A percentile compares a stretch with the other conserved stretches of the same genome.
phyloP scores from a whole-genome alignment of 768 basidiomycete genomes.

The Chlorophyllum brunneum region DNA sequence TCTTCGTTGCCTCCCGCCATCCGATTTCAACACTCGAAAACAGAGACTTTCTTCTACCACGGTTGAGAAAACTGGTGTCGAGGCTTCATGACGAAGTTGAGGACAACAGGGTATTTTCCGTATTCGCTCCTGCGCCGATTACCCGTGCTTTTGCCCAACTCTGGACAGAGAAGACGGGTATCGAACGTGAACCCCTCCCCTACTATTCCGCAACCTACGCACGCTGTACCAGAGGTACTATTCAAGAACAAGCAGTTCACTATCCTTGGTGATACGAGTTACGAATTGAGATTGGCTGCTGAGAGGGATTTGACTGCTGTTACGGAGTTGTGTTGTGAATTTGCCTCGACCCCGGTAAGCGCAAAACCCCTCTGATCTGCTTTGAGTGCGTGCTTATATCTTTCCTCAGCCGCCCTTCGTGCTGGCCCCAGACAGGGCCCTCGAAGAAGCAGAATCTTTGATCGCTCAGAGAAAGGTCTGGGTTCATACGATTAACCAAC shows the following conservation, averaged over 20 bases:
- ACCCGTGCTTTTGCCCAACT: conserved; percentile 39
- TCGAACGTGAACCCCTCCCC: conserved; percentile 31
- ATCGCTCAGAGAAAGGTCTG: conserved; percentile 49
- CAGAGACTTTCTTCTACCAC: conserved; percentile 21
- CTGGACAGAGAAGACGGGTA: conserved; percentile 47
- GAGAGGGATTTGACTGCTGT: conserved; percentile 32
- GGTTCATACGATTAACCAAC: conserved; percentile 48
- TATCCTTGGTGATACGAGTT: conserved; percentile 13
- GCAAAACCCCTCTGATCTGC: background rate
- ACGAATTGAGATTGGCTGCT: conserved; percentile 40
- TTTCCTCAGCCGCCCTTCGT: conserved; percentile 51
- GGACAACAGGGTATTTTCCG: conserved; percentile 51
- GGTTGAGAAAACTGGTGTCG: conserved; percentile 30
- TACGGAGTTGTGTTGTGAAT: conserved; percentile 49
- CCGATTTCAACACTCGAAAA: conserved; percentile 28
- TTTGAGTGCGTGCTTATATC: conserved; percentile 4
- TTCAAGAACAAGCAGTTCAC: conserved; percentile 18
- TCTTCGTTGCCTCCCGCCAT: conserved; percentile 44
- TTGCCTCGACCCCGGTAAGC: conserved; percentile 60
- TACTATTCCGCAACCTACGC: conserved; percentile 64
- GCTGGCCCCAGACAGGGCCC: conserved; percentile 37
- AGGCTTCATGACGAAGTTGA: conserved; percentile 33
- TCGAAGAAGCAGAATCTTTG: conserved; percentile 46
- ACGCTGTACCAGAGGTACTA: conserved; percentile 42
- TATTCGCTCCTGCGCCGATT: conserved; percentile 54